These are phyloP conservation scores for Calonectria multiphialidica DNA, from an alignment of 2,329 filamentous ascomycete species.

Conservation along the genomic window DNA sequence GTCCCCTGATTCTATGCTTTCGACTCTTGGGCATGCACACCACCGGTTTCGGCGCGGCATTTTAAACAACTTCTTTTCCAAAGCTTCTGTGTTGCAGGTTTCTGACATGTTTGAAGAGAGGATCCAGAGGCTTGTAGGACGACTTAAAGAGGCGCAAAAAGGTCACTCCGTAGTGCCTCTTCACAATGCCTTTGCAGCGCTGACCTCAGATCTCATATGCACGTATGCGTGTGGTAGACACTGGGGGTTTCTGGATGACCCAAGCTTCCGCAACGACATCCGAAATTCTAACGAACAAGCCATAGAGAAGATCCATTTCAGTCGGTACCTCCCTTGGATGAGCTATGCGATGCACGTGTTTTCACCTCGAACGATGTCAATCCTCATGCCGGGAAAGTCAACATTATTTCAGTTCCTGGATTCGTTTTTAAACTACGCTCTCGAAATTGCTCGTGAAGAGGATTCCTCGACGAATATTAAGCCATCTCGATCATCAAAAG, in stretches of 20 bases:
- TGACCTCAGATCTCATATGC: neutral
- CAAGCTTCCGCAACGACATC: neutral
- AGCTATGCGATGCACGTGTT: neutral
- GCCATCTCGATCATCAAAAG: neutral
- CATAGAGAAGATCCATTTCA: neutral
- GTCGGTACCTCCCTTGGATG: neutral
- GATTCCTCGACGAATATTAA: neutral
- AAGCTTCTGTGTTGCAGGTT: neutral
- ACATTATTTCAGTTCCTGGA: neutral
- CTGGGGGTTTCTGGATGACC: neutral
- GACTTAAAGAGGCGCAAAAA: neutral
- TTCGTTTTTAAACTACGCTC: neutral
- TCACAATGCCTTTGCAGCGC: neutral
- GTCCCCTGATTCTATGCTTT: neutral
- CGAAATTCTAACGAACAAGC: neutral
- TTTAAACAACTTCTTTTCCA: neutral
- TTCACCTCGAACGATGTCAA: neutral
- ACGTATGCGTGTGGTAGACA: neutral
- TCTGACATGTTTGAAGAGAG: neutral
- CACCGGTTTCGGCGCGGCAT: neutral
- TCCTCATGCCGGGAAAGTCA: neutral
- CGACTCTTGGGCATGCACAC: neutral
- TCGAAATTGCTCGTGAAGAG: neutral
- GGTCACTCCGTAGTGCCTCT: neutral
- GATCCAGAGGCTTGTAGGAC: neutral